Evolutionary conservation across 1,284 basidiomycete genomes (phyloP).

Genomic region (Austropuccinia psidii): DNA sequence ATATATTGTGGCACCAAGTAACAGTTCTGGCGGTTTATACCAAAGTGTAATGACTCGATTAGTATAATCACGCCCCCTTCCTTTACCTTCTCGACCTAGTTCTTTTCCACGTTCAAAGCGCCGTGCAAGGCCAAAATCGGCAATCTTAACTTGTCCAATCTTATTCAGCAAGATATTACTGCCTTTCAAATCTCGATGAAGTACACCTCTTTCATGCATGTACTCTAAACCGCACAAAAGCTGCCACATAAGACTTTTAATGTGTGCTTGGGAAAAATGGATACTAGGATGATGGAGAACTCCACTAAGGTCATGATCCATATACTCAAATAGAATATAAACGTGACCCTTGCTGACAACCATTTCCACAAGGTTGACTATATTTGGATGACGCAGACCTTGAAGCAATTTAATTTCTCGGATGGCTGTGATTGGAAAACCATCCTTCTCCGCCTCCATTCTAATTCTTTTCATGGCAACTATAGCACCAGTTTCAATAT

Average conservation of each 20-base stretch:
- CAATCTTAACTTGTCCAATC: conserved; percentile 85
- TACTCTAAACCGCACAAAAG: conserved; percentile 90
- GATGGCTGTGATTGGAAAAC: conserved; percentile 98
- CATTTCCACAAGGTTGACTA: conserved; percentile 89
- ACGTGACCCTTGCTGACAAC: conserved; percentile 94
- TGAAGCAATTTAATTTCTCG: conserved; percentile 97
- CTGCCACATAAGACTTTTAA: conserved; percentile 90
- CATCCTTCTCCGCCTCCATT: conserved; percentile 96
- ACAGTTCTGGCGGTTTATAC: conserved; percentile 93
- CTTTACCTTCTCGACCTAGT: conserved; percentile 17
- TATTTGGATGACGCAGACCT: conserved; percentile 76
- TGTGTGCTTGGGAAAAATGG: conserved; percentile 72
- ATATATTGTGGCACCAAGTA: conserved; percentile 93
- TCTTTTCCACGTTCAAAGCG: conserved; percentile 56
- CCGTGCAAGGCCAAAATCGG: conserved; percentile 94
- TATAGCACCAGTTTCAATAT: conserved; percentile 62
- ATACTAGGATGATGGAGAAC: conserved; percentile 81
- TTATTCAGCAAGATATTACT: conserved; percentile 96
- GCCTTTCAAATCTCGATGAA: conserved; percentile 97
- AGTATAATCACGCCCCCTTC: conserved; percentile 89
- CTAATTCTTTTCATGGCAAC: conserved; percentile 95
- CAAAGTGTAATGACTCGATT: conserved; percentile 98
- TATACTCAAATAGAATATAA: conserved; percentile 99
- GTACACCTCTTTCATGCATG: conserved; percentile 86
- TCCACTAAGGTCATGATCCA: conserved; percentile 97